Conservation (phyloP, 2,329 filamentous ascomycete genomes). For the Meredithiella fracta region DNA sequence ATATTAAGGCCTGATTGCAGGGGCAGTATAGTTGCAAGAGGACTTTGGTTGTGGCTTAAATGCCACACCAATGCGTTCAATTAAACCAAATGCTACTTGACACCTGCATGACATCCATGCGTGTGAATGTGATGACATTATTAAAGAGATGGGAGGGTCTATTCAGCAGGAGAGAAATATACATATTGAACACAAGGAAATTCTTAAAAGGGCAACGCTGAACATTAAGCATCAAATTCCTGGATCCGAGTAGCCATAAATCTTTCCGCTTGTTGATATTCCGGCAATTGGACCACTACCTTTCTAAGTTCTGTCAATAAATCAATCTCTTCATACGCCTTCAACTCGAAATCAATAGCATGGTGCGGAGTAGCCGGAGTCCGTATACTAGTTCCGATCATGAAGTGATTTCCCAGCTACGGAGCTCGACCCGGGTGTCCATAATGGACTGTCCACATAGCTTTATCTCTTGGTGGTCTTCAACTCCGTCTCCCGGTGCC, state of each 20-base stretch:
- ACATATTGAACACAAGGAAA: too few species aligned
- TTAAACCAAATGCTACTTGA: constrained; percentile 3
- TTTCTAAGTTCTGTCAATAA: constrained; percentile 1
- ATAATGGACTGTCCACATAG: neutral
- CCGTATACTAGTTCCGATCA: constrained; percentile 12
- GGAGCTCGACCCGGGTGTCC: constrained; percentile 12
- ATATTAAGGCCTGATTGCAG: neutral
- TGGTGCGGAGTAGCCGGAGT: constrained; percentile 3
- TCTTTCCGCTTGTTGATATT: neutral
- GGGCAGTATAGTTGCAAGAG: neutral
- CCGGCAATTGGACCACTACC: neutral
- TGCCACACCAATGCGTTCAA: constrained; percentile 4
- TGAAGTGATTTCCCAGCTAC: constrained; percentile 7
- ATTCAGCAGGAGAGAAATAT: too few species aligned
- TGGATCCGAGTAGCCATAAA: neutral
- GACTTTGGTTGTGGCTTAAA: neutral
- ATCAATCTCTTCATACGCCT: constrained; percentile 5
- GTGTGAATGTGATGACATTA: too few species aligned
- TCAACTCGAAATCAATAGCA: constrained; percentile 3
- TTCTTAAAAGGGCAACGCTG: neutral
- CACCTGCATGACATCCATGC: neutral
- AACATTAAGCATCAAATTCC: neutral
- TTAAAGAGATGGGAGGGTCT: too few species aligned
- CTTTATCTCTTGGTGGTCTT: constrained; percentile 8
- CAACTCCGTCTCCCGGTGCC: constrained; percentile 16